Base-by-base conservation (phyloP, 805 yeast genomes). In the Cephaloascus albidus region DNA sequence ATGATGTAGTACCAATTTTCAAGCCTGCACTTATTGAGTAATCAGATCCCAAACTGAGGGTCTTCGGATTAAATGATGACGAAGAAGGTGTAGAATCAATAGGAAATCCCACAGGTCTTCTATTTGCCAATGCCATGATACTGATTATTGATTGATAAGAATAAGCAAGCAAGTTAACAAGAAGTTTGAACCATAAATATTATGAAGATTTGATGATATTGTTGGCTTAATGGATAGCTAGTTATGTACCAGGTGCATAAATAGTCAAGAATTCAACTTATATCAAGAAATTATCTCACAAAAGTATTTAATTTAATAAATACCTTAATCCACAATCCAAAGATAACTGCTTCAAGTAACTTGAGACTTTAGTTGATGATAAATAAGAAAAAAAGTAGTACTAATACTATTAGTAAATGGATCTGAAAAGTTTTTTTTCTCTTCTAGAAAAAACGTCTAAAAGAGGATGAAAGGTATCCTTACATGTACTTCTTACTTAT, bases 121-220 rank as follows among this genome's bases (percentile, higher is more conserved):
- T 72, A 53, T 77, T 79, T 44, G 84, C 77, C 61, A 77, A 67
- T 41, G 84, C 84, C 84, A 77, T 77, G 36, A 33, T 54, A 8
- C 10, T 8, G 14, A 31, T 31, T 5, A 14, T 31, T 8, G 6
- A 31, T 15, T n/a, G 16, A n/a, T 31, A n/a, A 34, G 16, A 16
- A 18, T n/a, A 12, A 18, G 16, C 36, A 34, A 20, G 36, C 16
- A 20, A 34, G 16, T 34, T 18, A 18, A 18, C 10, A 34, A 8
- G 19, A n/a, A 31, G 33, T 31, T 31, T 14, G 33, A 31, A 31
- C 33, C 33, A 31, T 31, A 31, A n/a, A 31, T 23, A 23, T 6
- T 8, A 23, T 6, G 28, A 23, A 23, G 28, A 23, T 23, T 8
- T 23, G 28, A n/a, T 23, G 28, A 23, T 23, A 23, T 12, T 23